A percentile compares a stretch with the other conserved stretches of the same genome.
Conservation (phyloP, 1,284 basidiomycete species). For the Stygiomarasmius scandens region DNA sequence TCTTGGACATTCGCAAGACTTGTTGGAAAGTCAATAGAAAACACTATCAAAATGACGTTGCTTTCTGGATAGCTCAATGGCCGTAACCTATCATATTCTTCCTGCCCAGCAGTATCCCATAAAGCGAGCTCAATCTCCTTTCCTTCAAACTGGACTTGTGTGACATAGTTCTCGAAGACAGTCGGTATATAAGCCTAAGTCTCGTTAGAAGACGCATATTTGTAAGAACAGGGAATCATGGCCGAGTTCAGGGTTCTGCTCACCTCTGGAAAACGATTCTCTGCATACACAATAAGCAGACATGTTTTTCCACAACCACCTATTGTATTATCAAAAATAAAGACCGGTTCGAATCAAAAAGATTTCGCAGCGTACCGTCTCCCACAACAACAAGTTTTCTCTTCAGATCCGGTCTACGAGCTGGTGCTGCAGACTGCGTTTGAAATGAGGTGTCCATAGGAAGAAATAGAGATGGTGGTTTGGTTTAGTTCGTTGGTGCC, state of each 20-base stretch:
- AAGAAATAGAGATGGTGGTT: constrained; percentile 2
- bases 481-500: constrained; percentile 3
- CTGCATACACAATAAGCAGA: constrained; percentile 92
- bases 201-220: constrained; percentile 20
- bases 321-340: constrained; percentile 32
- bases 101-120: constrained; percentile 98
- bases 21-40: constrained; percentile 96
- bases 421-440: constrained; percentile 27
- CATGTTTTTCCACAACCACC: constrained; percentile 89
- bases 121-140: constrained; percentile 93
- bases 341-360: constrained; percentile 31
- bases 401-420: constrained; percentile 40
- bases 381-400: constrained; percentile 90
- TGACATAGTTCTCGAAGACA: constrained; percentile 98
- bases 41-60: constrained; percentile 96
- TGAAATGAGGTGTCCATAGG: constrained; percentile 34
- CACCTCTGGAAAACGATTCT: constrained; percentile 98
- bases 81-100: constrained; percentile 94
- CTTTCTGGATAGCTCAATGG: constrained; percentile 96
- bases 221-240: constrained; percentile 6
- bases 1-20: constrained; percentile 94
- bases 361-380: constrained; percentile 64
- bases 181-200: constrained; percentile 93
- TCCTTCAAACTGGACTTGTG: constrained; percentile 85
- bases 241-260: constrained; percentile 15